Evolutionary conservation across 768 basidiomycete genomes (phyloP).

Genomic region (Russula foetens): DNA sequence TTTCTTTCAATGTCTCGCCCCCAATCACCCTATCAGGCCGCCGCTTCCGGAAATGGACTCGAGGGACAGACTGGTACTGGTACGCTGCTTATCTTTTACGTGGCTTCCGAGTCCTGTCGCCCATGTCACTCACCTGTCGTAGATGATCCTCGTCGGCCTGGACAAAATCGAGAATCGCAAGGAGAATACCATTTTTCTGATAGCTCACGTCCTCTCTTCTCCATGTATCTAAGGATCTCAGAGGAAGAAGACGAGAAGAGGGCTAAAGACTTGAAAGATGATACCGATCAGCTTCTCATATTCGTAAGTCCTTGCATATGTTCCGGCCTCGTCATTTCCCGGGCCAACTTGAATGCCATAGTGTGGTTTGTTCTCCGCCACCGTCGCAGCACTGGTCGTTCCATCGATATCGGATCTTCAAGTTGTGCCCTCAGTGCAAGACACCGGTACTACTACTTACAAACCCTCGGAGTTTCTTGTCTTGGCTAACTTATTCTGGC

Average conservation of each 20-base stretch:
- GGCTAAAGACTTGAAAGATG: neutral
- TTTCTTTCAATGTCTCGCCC: no score
- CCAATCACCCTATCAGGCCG: no score
- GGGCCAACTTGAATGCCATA: neutral
- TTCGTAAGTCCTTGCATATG: neutral
- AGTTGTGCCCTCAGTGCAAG: no score
- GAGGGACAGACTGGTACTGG: no score
- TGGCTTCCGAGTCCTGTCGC: no score
- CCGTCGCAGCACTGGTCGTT: neutral
- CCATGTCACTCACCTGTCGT: neutral
- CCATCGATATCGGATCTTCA: neutral
- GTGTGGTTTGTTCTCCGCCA: conserved; percentile 3
- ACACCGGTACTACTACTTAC: no score
- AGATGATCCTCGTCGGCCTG: neutral
- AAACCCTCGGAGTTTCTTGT: neutral
- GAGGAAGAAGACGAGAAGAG: neutral
- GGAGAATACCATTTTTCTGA: neutral
- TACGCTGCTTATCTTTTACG: no score
- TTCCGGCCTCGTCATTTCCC: neutral
- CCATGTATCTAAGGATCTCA: neutral
- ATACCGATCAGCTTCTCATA: neutral
- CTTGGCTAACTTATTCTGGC: neutral
- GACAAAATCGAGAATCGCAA: neutral
- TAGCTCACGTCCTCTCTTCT: neutral
- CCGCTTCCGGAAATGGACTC: no score